These are phyloP conservation scores for Solanum clarkiae DNA, from an alignment of 257 asterid species.

Conservation along the genomic window DNA sequence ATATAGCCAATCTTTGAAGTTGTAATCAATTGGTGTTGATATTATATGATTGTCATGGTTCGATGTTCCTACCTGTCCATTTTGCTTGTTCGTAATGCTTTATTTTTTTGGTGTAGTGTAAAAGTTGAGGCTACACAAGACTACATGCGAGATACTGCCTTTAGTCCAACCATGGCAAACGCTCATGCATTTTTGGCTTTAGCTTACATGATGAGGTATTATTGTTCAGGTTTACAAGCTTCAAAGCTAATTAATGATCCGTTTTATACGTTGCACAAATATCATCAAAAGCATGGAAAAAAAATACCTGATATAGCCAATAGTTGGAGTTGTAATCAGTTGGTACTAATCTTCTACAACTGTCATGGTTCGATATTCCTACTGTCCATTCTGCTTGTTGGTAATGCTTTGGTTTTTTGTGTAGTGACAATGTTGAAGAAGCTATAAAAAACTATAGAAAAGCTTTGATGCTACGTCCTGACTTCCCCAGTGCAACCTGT, in stretches of 20 bases:
- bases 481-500: conserved; percentile 92
- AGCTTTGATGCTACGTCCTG: conserved; percentile 71
- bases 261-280: neutral
- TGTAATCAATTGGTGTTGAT: too few relatives aligned
- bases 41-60: too few relatives aligned
- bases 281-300: too few relatives aligned
- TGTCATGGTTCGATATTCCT: neutral
- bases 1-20: too few relatives aligned
- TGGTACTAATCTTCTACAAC: too few relatives aligned
- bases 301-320: too few relatives aligned
- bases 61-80: neutral
- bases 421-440: conserved; percentile 73
- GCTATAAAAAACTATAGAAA: conserved; percentile 87
- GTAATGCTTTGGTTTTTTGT: neutral
- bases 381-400: neutral
- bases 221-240: neutral
- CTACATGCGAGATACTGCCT: conserved; percentile 61
- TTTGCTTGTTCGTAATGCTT: neutral
- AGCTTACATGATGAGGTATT: conserved; percentile 82
- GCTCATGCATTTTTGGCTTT: conserved; percentile 94
- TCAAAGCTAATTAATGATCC: neutral
- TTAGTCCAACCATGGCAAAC: conserved; percentile 85
- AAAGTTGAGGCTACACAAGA: conserved; percentile 86
- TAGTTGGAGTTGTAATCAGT: too few relatives aligned
- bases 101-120: conserved; percentile 29